phyloP scores from a whole-genome alignment of 106 monocot genomes.

The Dendrobium huoshanense region DNA sequence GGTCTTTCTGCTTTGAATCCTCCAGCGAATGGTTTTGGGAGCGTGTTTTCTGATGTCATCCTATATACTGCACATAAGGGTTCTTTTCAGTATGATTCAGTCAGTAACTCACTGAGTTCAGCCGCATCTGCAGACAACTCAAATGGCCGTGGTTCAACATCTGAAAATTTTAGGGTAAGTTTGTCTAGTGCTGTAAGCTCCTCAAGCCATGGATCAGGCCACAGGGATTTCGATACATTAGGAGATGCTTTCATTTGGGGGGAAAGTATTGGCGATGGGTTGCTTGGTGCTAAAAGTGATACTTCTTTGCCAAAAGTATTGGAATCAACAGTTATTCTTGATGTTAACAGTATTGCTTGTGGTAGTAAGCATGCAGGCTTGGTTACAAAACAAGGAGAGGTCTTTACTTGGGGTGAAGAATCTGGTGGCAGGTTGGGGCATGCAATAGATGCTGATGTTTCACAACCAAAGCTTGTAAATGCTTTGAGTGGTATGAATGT shows the following conservation, averaged over 20 bases:
- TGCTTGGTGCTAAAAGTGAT: conserved; percentile 28
- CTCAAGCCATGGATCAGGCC: conserved; percentile 55
- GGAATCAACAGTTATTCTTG: conserved; percentile 44
- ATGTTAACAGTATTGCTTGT: conserved; percentile 52
- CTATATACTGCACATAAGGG: conserved; percentile 38
- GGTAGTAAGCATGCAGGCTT: conserved; percentile 50
- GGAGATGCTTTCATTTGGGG: conserved; percentile 66
- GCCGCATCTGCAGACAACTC: conserved; percentile 43
- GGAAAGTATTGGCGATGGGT: conserved; percentile 32
- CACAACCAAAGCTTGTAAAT: conserved; percentile 51
- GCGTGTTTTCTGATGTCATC: conserved; percentile 43
- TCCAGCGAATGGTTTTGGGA: conserved; percentile 38
- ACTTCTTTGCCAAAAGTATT: conserved; percentile 45
- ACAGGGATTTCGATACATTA: conserved; percentile 49
- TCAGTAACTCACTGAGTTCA: conserved; percentile 27
- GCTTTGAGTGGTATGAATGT: conserved; percentile 30
- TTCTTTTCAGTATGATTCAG: conserved; percentile 24
- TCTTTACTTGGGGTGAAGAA: conserved; percentile 79
- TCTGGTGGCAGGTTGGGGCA: conserved; percentile 61
- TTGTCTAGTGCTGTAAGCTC: conserved; percentile 58
- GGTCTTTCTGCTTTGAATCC: conserved; percentile 21
- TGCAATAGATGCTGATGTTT: conserved; percentile 45
- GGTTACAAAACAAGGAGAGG: conserved; percentile 64
- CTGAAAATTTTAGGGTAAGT: conserved; percentile 40
- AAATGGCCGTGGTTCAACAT: conserved; percentile 32